A percentile compares a stretch with the other conserved stretches of the same genome.
Evolutionary conservation across 2,329 filamentous ascomycete genomes (phyloP).

Genomic region (Alternaria sp.): DNA sequence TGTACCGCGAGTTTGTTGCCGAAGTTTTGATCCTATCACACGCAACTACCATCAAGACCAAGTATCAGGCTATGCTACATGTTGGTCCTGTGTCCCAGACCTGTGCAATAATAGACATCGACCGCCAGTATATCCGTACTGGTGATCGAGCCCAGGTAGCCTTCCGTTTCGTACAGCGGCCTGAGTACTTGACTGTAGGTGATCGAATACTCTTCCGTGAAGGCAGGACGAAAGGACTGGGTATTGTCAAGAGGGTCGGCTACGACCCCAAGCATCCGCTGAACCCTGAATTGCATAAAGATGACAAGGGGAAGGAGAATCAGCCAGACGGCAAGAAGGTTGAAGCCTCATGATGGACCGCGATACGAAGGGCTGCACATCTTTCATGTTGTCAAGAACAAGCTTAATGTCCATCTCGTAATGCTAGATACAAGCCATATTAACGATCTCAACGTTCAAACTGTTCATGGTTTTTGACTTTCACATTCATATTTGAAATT

Average conservation of each 20-base stretch:
- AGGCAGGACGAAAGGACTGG: conserved; percentile 91
- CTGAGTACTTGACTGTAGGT: conserved; percentile 88
- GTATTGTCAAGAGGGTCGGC: conserved; percentile 90
- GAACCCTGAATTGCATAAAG: conserved; percentile 40
- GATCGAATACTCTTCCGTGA: conserved; percentile 93
- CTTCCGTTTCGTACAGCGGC: conserved; percentile 92
- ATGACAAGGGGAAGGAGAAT: conserved; percentile 24
- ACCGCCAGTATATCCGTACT: conserved; percentile 92
- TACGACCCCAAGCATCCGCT: conserved; percentile 74
- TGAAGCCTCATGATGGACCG: not conserved
- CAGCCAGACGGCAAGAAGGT: conserved; percentile 3
- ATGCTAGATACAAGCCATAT: not conserved
- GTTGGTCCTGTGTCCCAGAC: conserved; percentile 95
- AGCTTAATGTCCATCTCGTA: not conserved
- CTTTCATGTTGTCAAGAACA: not conserved
- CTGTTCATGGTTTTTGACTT: not conserved
- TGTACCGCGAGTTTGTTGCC: conserved; percentile 64
- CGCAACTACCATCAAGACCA: conserved; percentile 94
- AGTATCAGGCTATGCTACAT: conserved; percentile 98
- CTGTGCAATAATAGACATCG: conserved; percentile 96
- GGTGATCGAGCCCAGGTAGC: conserved; percentile 94
- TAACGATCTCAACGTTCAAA: not conserved
- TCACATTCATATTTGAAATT: not conserved
- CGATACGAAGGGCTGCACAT: not conserved
- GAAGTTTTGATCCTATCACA: conserved; percentile 94